phyloP scores from a whole-genome alignment of 805 yeast genomes.

The Hanseniaspora singularis region DNA sequence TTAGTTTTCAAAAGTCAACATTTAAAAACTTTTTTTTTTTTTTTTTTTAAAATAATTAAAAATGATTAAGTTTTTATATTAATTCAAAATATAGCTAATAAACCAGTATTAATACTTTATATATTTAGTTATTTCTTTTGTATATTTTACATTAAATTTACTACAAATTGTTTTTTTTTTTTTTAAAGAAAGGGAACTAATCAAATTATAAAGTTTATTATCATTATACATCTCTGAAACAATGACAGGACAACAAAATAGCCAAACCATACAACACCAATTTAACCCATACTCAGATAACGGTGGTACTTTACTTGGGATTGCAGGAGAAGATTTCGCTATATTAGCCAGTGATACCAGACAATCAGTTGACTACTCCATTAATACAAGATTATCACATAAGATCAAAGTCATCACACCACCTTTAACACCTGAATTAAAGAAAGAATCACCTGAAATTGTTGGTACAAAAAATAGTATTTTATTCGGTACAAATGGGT shows the following conservation, averaged over 20 bases:
- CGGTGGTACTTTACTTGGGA: conserved; percentile 95
- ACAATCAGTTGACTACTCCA: conserved; percentile 84
- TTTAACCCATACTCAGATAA: conserved; percentile 90
- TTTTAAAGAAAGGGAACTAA: no score
- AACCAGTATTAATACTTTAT: no score
- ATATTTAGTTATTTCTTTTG: no score
- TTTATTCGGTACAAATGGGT: conserved; percentile 86
- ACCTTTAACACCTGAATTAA: neutral
- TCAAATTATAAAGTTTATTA: no score
- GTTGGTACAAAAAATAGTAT: conserved; percentile 80
- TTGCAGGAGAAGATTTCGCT: conserved; percentile 95
- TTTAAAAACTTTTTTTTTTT: no score
- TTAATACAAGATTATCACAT: conserved; percentile 54
- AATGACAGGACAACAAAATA: conserved; percentile 10
- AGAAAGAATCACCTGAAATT: conserved; percentile 68
- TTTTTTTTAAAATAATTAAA: no score
- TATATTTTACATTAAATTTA: no score
- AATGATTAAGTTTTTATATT: no score
- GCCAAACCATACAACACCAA: conserved; percentile 73
- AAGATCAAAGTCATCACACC: conserved; percentile 12
- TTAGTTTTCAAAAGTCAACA: no score
- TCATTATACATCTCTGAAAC: no score
- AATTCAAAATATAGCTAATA: no score
- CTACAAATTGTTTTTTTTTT: neutral
- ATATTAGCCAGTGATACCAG: conserved; percentile 98